Percentiles rank a stretch among this genome's conserved stretches.
phyloP scores from a whole-genome alignment of 371 early-diverging fungal species.

The Mortierella sp. region DNA sequence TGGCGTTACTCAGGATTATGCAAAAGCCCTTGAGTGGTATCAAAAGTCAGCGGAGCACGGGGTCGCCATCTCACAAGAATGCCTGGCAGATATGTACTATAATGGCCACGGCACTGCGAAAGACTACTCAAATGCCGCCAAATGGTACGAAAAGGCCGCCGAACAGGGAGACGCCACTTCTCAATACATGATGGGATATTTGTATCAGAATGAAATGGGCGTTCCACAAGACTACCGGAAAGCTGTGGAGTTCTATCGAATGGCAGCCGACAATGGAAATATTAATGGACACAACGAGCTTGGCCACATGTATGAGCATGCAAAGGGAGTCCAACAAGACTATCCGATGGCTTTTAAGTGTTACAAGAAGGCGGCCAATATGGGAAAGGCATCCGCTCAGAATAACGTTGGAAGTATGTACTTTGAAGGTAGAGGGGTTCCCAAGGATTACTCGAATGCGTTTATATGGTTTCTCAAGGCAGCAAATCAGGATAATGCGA shows the following conservation, averaged over 20 bases:
- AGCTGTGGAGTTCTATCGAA: slow-evolving; percentile 12
- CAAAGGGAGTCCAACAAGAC: slow-evolving; percentile 9
- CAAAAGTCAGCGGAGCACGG: no score
- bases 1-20: no score
- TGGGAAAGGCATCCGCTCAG: slow-evolving; percentile 62
- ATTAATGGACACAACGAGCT: slow-evolving; percentile 22
- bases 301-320: slow-evolving; percentile 15
- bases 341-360: slow-evolving; percentile 20
- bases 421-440: slow-evolving; percentile 71
- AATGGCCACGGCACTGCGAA: no score
- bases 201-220: no score
- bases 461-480: slow-evolving; percentile 27
- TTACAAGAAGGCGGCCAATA: slow-evolving; percentile 28
- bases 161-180: no score
- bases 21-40: no score
- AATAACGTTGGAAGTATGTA: slow-evolving; percentile 49
- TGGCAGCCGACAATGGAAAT: slow-evolving; percentile 22
- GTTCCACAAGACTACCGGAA: slow-evolving; percentile 2
- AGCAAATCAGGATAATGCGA: slow-evolving; percentile 7
- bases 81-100: no score
- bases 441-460: slow-evolving; percentile 60
- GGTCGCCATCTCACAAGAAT: no score
- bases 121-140: no score
- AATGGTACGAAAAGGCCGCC: no score
- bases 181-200: no score